A percentile compares a stretch with the other conserved stretches of the same genome.
Evolutionary conservation across 2,329 filamentous ascomycete genomes (phyloP).

Genomic region (Colletotrichum sp.): DNA sequence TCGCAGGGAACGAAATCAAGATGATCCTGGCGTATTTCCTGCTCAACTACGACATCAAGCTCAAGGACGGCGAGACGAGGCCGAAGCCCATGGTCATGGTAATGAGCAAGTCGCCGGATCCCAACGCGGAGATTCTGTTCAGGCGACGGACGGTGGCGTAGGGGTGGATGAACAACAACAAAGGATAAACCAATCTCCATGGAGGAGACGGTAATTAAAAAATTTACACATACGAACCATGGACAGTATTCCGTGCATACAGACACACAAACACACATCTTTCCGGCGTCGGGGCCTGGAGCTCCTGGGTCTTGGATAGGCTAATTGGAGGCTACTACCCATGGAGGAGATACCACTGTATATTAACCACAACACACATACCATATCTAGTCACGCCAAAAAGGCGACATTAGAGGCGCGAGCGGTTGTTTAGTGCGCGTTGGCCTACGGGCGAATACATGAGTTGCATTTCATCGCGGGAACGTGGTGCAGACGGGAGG

Average conservation of each 20-base stretch:
- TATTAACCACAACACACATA: neutral
- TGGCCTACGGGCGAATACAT: neutral
- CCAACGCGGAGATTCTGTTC: slow-evolving; percentile 45
- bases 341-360: slow-evolving; percentile 19
- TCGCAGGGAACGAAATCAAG: slow-evolving; percentile 52
- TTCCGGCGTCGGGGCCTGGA: slow-evolving; percentile 6
- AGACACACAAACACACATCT: neutral
- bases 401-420: neutral
- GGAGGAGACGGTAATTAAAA: neutral
- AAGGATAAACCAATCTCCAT: neutral
- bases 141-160: slow-evolving; percentile 32
- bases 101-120: slow-evolving; percentile 47
- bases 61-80: slow-evolving; percentile 41
- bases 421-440: neutral
- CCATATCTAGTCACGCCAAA: neutral
- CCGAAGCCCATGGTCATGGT: slow-evolving; percentile 42
- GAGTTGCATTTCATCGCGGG: neutral
- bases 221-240: neutral
- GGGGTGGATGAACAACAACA: neutral
- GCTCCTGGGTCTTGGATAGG: slow-evolving; percentile 1
- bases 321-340: neutral
- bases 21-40: slow-evolving; percentile 46
- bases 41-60: slow-evolving; percentile 46
- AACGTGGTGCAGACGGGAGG: neutral
- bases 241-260: neutral